Conservation (phyloP, 2,329 filamentous ascomycete genomes). For the Pseudocercospora cruenta region DNA sequence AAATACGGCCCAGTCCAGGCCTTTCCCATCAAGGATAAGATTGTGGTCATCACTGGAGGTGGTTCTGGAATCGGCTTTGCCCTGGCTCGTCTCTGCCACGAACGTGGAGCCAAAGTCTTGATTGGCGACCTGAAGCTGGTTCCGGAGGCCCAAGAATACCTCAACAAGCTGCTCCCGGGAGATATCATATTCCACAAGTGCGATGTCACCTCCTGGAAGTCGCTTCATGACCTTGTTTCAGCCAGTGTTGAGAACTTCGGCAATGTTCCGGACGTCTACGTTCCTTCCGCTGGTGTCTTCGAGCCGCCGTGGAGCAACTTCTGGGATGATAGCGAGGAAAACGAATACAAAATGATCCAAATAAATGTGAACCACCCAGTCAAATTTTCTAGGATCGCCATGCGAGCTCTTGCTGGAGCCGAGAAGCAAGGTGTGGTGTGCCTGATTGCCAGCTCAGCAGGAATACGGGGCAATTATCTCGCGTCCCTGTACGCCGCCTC, state of each 20-base stretch:
- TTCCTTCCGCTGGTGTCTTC: constrained; percentile 24
- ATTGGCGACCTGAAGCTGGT: constrained; percentile 30
- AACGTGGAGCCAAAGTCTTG: constrained; percentile 24
- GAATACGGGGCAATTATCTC: constrained; percentile 28
- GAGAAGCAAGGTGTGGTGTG: constrained; percentile 28
- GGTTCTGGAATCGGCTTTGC: constrained; percentile 29
- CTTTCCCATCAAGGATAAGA: constrained; percentile 28
- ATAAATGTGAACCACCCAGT: constrained; percentile 30
- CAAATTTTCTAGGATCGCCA: constrained; percentile 28
- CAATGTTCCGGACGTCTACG: constrained; percentile 28
- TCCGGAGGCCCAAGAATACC: constrained; percentile 22
- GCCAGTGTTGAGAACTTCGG: constrained; percentile 26
- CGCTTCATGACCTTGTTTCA: constrained; percentile 27
- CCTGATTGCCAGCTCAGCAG: constrained; percentile 23
- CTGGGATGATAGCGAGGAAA: constrained; percentile 24
- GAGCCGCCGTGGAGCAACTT: constrained; percentile 28
- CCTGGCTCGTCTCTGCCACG: constrained; percentile 24
- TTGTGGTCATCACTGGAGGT: constrained; percentile 25
- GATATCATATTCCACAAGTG: constrained; percentile 22
- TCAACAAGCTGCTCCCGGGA: constrained; percentile 7
- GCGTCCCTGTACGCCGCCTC: constrained; percentile 39
- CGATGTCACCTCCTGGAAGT: constrained; percentile 28
- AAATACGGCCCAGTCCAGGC: constrained; percentile 27
- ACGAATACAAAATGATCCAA: constrained; percentile 27
- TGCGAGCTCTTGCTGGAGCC: constrained; percentile 28